These are phyloP conservation scores for Calvatia gigantea DNA, from an alignment of 768 basidiomycete genomes.

Conservation along the genomic window DNA sequence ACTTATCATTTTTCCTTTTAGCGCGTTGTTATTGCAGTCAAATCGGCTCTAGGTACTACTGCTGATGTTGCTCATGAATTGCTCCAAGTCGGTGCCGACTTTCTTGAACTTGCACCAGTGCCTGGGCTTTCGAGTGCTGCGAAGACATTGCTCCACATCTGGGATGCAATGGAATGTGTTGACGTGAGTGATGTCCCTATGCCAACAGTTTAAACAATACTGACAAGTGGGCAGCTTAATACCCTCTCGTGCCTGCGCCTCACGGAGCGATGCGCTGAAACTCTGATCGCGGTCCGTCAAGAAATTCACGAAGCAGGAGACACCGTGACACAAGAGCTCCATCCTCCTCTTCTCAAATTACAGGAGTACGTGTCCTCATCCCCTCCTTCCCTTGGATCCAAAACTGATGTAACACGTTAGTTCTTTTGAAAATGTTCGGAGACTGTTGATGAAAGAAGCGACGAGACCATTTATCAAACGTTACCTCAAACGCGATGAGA, in stretches of 20 bases:
- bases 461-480: conserved; percentile 74
- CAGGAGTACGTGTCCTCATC: conserved; percentile 30
- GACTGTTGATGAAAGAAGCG: conserved; percentile 35
- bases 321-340: conserved; percentile 38
- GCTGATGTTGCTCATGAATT: conserved; percentile 33
- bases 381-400: not conserved
- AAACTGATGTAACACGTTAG: not conserved
- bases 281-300: conserved; percentile 49
- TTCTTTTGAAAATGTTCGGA: conserved; percentile 8
- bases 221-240: conserved; percentile 40
- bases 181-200: conserved; percentile 39
- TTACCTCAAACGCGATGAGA: conserved; percentile 72
- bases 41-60: conserved; percentile 32
- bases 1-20: conserved; percentile 7
- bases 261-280: conserved; percentile 58
- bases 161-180: conserved; percentile 50
- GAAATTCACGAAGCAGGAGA: conserved; percentile 47
- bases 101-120: conserved; percentile 45
- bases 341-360: conserved; percentile 42
- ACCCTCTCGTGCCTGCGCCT: conserved; percentile 54
- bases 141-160: conserved; percentile 44
- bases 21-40: conserved; percentile 30
- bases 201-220: not conserved
- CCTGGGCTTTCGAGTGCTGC: conserved; percentile 50
- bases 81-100: conserved; percentile 28